Evolutionary conservation across 768 basidiomycete species (phyloP).

Genomic region (Agrocybe chaxingu): DNA sequence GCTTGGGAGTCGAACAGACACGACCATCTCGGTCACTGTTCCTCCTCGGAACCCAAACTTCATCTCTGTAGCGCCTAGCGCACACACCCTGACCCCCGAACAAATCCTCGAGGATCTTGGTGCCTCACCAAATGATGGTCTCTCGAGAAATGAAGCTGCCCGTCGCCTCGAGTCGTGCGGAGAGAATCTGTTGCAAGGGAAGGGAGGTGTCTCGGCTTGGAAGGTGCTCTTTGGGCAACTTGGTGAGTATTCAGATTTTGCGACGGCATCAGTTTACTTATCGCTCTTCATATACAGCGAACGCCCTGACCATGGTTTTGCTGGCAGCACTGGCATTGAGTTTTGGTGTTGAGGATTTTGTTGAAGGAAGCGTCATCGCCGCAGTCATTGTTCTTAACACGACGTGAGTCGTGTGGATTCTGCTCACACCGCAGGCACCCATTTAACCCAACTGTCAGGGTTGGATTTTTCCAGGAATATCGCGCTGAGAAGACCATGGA

Average conservation of each 20-base stretch:
- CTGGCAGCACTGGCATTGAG: constrained; percentile 45
- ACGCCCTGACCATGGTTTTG: constrained; percentile 36
- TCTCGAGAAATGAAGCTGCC: constrained; percentile 32
- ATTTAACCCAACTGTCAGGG: constrained; percentile 15
- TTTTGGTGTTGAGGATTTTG: constrained; percentile 52
- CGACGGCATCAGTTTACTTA: neutral
- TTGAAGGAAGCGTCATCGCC: constrained; percentile 50
- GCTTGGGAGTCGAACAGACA: constrained; percentile 27
- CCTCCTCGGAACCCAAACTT: constrained; percentile 28
- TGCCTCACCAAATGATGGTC: constrained; percentile 29
- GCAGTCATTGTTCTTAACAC: constrained; percentile 41
- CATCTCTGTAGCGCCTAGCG: constrained; percentile 24
- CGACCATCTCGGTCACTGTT: constrained; percentile 30
- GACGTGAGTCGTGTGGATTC: constrained; percentile 19
- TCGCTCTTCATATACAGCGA: constrained; percentile 22
- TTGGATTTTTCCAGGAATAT: constrained; percentile 48
- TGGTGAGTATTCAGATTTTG: constrained; percentile 14
- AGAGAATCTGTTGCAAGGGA: constrained; percentile 30
- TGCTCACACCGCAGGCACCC: neutral
- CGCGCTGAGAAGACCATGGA: constrained; percentile 49
- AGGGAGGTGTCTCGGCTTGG: constrained; percentile 31
- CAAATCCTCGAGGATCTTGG: constrained; percentile 29
- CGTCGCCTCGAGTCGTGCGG: constrained; percentile 29
- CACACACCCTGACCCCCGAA: constrained; percentile 27
- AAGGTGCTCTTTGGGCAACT: constrained; percentile 32